Evolutionary conservation across 2,329 filamentous ascomycete species (phyloP).

Genomic region (Xylariales sp.): DNA sequence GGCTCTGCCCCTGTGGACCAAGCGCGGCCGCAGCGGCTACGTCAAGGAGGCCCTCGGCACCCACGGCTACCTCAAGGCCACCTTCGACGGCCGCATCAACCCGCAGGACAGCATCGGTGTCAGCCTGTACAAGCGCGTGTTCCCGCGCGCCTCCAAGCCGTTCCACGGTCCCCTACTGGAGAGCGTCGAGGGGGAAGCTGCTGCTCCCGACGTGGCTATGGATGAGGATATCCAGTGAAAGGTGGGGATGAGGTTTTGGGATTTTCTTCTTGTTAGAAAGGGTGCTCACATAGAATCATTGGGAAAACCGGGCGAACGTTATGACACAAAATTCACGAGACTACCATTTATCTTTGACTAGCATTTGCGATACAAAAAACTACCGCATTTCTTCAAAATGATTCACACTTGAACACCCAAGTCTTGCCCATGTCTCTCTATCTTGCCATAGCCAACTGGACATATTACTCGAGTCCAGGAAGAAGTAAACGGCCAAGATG

Average conservation of each 20-base stretch:
- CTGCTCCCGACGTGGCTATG: conserved; percentile 28
- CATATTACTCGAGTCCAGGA: too few relatives aligned
- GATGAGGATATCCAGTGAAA: conserved; percentile 31
- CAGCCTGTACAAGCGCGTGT: conserved; percentile 81
- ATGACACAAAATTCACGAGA: too few relatives aligned
- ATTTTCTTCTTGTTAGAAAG: too few relatives aligned
- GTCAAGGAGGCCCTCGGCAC: conserved; percentile 94
- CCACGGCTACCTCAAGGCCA: conserved; percentile 99
- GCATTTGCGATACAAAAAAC: too few relatives aligned
- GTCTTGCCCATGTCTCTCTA: too few relatives aligned
- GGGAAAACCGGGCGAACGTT: too few relatives aligned
- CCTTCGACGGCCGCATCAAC: conserved; percentile 93
- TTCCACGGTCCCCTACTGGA: conserved; percentile 40
- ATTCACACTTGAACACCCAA: too few relatives aligned
- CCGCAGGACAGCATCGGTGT: conserved; percentile 92
- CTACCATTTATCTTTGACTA: too few relatives aligned
- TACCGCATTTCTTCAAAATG: too few relatives aligned
- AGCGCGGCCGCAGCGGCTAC: conserved; percentile 79
- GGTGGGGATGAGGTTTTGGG: conserved; percentile 1
- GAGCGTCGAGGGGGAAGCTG: conserved; percentile 15
- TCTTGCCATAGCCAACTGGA: too few relatives aligned
- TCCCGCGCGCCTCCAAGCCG: conserved; percentile 63
- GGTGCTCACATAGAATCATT: too few relatives aligned
- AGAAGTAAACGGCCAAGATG: too few relatives aligned
- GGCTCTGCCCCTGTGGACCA: conserved; percentile 91